Conservation (phyloP, 306 rosid species). For the Vigna angularis region DNA sequence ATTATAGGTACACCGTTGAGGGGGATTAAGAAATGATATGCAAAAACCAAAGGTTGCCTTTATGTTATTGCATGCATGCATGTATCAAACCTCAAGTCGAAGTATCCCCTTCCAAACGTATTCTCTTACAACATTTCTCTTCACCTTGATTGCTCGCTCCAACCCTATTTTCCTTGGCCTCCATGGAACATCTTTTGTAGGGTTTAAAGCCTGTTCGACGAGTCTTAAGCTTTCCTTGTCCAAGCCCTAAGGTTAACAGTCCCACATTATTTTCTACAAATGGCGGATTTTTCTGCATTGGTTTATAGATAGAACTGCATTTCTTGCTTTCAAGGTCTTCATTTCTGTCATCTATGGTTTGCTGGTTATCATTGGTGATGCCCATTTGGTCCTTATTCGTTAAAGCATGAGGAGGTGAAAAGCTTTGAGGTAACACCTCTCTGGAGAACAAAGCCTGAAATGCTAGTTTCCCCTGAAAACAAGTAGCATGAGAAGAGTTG, state of each 20-base stretch:
- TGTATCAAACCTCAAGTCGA: constrained; percentile 57
- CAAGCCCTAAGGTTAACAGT: constrained; percentile 72
- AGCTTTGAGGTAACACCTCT: constrained; percentile 89
- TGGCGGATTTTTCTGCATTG: constrained; percentile 47
- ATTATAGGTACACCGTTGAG: constrained; percentile 14
- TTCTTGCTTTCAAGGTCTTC: constrained; percentile 53
- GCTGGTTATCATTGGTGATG: constrained; percentile 45
- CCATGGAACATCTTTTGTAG: constrained; percentile 89
- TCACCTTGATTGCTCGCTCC: constrained; percentile 68
- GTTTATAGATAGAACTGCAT: constrained; percentile 49
- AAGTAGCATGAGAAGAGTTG: constrained; percentile 45
- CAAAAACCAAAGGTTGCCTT: constrained; percentile 59
- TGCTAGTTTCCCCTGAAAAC: constrained; percentile 80
- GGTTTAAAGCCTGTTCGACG: constrained; percentile 92
- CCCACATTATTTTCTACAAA: constrained; percentile 55
- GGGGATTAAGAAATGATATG: constrained; percentile 45
- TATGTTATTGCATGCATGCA: constrained; percentile 60
- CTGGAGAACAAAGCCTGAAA: constrained; percentile 89
- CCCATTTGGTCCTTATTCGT: constrained; percentile 50
- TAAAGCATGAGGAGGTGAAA: constrained; percentile 73
- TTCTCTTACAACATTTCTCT: constrained; percentile 75
- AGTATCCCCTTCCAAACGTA: constrained; percentile 75
- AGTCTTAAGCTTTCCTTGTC: constrained; percentile 69
- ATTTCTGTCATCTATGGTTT: constrained; percentile 42
- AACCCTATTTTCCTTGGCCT: constrained; percentile 68